These are phyloP conservation scores for Colletotrichum echinochloae DNA, from an alignment of 2,329 filamentous ascomycete genomes.

Conservation along the genomic window DNA sequence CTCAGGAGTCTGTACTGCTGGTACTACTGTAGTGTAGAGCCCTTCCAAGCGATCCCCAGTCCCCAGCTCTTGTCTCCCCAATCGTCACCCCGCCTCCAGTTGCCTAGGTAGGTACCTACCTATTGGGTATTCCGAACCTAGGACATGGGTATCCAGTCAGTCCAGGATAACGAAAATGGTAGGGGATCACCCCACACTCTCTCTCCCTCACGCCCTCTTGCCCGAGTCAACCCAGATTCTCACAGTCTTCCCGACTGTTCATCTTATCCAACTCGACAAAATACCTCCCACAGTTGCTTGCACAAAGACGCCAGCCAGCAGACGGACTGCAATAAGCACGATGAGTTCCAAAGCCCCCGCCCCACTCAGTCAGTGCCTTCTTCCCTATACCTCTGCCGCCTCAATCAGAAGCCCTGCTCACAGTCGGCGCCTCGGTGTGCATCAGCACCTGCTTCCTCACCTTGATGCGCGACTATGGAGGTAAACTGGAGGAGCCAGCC, in stretches of 20 bases:
- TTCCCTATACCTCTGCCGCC: slow-evolving; percentile 20
- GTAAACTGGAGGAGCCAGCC: slow-evolving; percentile 23
- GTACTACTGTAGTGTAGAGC: not conserved
- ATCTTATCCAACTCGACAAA: slow-evolving; percentile 8
- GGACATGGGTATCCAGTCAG: slow-evolving; percentile 11
- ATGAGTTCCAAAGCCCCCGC: not conserved
- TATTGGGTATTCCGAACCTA: not conserved
- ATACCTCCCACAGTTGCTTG: slow-evolving; percentile 10
- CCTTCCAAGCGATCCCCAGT: slow-evolving; percentile 4
- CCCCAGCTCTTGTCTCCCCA: slow-evolving; percentile 13
- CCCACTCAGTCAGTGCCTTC: not conserved
- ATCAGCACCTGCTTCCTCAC: slow-evolving; percentile 17
- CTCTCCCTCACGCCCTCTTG: slow-evolving; percentile 8
- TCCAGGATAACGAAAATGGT: slow-evolving; percentile 21
- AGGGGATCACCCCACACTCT: slow-evolving; percentile 2
- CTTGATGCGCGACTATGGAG: not conserved
- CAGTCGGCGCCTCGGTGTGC: slow-evolving; percentile 18
- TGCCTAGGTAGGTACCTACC: no score
- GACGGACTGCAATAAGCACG: not conserved
- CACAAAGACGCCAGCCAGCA: slow-evolving; percentile 1
- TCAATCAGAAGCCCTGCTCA: slow-evolving; percentile 21
- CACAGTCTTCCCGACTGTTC: slow-evolving; percentile 25
- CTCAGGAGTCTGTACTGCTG: no score
- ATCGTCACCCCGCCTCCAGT: not conserved
- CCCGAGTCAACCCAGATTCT: slow-evolving; percentile 26